A percentile compares a stretch with the other conserved stretches of the same genome.
Conservation (phyloP, 495 filamentous ascomycete species). For the Aspergillus ostianus region DNA sequence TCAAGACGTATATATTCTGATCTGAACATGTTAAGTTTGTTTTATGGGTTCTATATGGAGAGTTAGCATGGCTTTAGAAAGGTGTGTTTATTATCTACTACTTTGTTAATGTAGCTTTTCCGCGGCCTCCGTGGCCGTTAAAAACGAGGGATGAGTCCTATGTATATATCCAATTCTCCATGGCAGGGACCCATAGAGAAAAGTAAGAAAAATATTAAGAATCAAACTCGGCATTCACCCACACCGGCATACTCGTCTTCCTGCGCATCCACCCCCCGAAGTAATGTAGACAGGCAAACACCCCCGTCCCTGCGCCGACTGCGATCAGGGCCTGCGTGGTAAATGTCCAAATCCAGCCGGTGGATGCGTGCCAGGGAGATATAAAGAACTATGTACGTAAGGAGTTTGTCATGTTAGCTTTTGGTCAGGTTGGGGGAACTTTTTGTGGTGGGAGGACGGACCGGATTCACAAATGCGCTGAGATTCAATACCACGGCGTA, state of each 20-base stretch:
- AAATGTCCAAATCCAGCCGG: constrained; percentile 59
- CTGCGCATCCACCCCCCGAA: constrained; percentile 41
- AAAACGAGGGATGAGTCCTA: no score
- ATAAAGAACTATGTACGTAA: constrained; percentile 50
- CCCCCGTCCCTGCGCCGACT: constrained; percentile 38
- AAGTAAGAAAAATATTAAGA: constrained; percentile 9
- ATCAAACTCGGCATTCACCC: constrained; percentile 49
- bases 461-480: constrained; percentile 46
- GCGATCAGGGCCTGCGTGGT: constrained; percentile 53
- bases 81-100: no score
- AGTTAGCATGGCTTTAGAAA: no score
- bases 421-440: not conserved
- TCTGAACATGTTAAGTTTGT: no score
- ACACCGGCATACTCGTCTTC: constrained; percentile 29
- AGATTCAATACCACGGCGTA: constrained; percentile 62
- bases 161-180: no score
- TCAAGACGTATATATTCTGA: no score
- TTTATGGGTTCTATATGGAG: no score
- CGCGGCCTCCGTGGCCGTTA: no score
- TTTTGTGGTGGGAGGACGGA: constrained; percentile 17
- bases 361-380: constrained; percentile 47
- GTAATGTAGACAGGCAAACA: constrained; percentile 42
- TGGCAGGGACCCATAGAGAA: no score
- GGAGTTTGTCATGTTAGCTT: constrained; percentile 6
- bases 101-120: no score